Base-by-base conservation (phyloP, 768 basidiomycete species). In the Serendipita sp. region DNA sequence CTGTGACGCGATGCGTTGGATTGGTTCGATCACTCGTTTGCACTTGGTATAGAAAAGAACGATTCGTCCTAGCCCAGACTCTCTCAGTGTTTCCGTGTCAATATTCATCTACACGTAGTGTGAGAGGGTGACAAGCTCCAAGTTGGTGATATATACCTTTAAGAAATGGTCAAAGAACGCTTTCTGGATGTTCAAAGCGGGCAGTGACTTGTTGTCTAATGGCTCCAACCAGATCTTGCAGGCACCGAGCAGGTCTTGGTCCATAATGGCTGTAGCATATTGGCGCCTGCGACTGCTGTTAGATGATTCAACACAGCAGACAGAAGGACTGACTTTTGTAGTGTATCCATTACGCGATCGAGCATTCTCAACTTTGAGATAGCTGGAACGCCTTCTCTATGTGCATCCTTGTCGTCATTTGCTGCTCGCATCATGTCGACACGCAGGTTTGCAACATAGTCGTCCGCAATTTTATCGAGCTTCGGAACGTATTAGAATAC, bases 31-130 rank as follows among this genome's bases (percentile, higher is more conserved):
- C 54, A 92, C 91, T 51, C 91, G 87, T 73, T 88, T 91, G 79
- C 88, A 90, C 72, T 93, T 93, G 28, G 93, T 95, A 79, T 99
- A 99, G 76, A 98, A 98, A 34, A 95, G 77, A 44, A 98, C 79
- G 69, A 98, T 81, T 65, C 86, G 86, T 15, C 96, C 96, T 3
- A 99, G 80, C 0, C 85, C 84, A 1, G 89, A 89, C 72, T 95
- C 91, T 72, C 94, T 95, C 69, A 99, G 85, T 3, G 90, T 89
- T 18, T 84, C 75, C 36, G 85, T 85, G 75, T 97, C 95, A 71
- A 97, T 93, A 70, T 88, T 89, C 86, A 98, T 91, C 78, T 77
- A 66, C 34, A 28, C 2, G 11, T 45, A n/a, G 35, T 44, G 5
- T 46, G 13, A n/a, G 32, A 52, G 38, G 3, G 2, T 38, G 54